Percentiles rank a stretch among this genome's conserved stretches.
phyloP scores from a whole-genome alignment of 495 filamentous ascomycete species.

The Podospora pseudopauciseta region DNA sequence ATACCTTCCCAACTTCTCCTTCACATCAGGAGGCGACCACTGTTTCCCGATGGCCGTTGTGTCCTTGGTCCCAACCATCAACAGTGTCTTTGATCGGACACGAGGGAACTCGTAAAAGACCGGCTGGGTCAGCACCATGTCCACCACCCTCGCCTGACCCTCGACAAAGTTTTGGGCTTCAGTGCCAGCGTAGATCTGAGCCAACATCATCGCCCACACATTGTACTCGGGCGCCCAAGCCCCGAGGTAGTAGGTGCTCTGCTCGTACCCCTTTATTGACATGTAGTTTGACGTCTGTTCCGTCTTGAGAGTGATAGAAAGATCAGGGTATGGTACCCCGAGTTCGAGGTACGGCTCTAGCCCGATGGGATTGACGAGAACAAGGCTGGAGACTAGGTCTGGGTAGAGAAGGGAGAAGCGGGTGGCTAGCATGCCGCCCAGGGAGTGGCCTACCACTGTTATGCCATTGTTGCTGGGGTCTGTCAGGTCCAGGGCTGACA shows the following conservation, averaged over 20 bases:
- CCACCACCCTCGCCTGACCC: conserved; percentile 37
- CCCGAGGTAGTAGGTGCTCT: conserved; percentile 42
- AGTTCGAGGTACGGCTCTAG: neutral
- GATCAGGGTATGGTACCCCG: conserved; percentile 36
- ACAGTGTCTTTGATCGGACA: conserved; percentile 34
- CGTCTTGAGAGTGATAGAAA: conserved; percentile 25
- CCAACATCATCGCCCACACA: conserved; percentile 46
- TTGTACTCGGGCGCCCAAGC: conserved; percentile 38
- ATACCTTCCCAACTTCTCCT: conserved; percentile 40
- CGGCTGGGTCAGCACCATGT: conserved; percentile 44
- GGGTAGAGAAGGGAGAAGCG: conserved; percentile 46
- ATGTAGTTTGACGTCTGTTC: conserved; percentile 37
- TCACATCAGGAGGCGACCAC: conserved; percentile 43
- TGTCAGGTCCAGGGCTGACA: conserved; percentile 26
- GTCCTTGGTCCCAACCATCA: conserved; percentile 42
- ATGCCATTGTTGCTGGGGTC: conserved; percentile 24
- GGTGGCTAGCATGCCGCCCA: conserved; percentile 45
- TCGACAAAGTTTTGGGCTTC: conserved; percentile 31
- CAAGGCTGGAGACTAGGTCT: conserved; percentile 8
- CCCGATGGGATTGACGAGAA: neutral
- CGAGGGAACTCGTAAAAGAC: conserved; percentile 42
- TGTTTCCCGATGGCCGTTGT: conserved; percentile 45
- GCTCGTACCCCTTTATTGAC: conserved; percentile 40
- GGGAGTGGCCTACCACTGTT: conserved; percentile 45
- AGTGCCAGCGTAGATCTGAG: conserved; percentile 40